Conservation (phyloP, 148 eudicot species). For the Simmondsia chinensis region DNA sequence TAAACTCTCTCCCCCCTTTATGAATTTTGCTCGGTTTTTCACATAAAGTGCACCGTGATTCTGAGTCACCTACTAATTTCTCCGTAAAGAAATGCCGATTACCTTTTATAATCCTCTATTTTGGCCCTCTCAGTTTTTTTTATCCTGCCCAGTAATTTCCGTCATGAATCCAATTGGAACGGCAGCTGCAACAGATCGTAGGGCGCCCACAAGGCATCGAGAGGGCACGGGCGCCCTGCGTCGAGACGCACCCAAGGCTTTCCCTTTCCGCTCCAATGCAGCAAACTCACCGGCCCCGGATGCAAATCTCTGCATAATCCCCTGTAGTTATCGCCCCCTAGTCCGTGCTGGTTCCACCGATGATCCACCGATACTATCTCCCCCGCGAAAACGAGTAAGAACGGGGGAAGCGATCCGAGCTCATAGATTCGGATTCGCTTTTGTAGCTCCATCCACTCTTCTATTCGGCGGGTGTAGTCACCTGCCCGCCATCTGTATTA, state of each 20-base stretch:
- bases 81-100: too few relatives aligned
- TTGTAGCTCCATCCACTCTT: conserved; percentile 89
- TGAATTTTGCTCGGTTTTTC: too few relatives aligned
- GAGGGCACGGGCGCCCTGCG: conserved; percentile 63
- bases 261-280: conserved; percentile 93
- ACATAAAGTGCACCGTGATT: too few relatives aligned
- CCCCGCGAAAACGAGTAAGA: conserved; percentile 64
- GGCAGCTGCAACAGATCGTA: conserved; percentile 66
- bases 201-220: conserved; percentile 82
- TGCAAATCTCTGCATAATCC: conserved; percentile 76
- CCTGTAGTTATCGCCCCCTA: conserved; percentile 65
- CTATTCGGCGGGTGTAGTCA: conserved; percentile 55
- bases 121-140: too few relatives aligned
- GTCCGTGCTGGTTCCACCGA: conserved; percentile 80
- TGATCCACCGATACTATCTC: conserved; percentile 65
- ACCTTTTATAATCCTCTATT: too few relatives aligned
- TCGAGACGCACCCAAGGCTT: conserved; percentile 83
- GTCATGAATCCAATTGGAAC: conserved; percentile 45
- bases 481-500: conserved; percentile 68
- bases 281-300: conserved; percentile 72
- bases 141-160: too few relatives aligned
- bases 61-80: too few relatives aligned
- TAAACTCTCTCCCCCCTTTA: too few relatives aligned
- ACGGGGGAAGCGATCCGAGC: conserved; percentile 69
- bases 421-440: conserved; percentile 66